These are phyloP conservation scores for Mycosphaerella arachidis DNA, from an alignment of 2,329 filamentous ascomycete genomes.

Conservation along the genomic window DNA sequence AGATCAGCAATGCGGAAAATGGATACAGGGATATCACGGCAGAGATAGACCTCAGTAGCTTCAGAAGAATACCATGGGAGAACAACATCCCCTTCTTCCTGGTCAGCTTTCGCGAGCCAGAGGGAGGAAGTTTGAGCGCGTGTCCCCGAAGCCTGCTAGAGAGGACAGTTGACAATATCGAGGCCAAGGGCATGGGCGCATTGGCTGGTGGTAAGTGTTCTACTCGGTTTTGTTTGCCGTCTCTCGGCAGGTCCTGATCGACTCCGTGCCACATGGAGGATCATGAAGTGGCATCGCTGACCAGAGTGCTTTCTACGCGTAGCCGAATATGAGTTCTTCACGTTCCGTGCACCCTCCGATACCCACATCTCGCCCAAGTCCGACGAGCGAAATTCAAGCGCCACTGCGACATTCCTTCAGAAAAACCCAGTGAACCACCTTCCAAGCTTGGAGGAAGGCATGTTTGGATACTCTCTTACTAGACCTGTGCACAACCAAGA, in stretches of 20 bases:
- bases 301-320: conserved; percentile 11
- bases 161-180: conserved; percentile 62
- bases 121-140: conserved; percentile 65
- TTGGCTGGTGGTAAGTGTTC: conserved; percentile 75
- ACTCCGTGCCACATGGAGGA: neutral
- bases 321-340: conserved; percentile 96
- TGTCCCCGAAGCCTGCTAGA: conserved; percentile 75
- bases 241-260: neutral
- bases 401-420: conserved; percentile 69
- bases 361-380: conserved; percentile 38
- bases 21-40: conserved; percentile 84
- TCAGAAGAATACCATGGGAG: conserved; percentile 87
- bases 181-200: conserved; percentile 66
- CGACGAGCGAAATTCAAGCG: conserved; percentile 57
- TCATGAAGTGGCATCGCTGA: conserved; percentile 10
- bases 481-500: conserved; percentile 84
- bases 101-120: conserved; percentile 77
- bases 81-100: conserved; percentile 80
- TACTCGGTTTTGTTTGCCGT: too few species aligned
- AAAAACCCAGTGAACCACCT: conserved; percentile 69
- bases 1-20: conserved; percentile 84
- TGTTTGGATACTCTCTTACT: conserved; percentile 92
- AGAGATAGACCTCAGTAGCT: conserved; percentile 71
- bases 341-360: conserved; percentile 65
- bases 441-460: conserved; percentile 79